Evolutionary conservation across 2,329 filamentous ascomycete genomes (phyloP).

Genomic region (Cladosporium oxysporum): DNA sequence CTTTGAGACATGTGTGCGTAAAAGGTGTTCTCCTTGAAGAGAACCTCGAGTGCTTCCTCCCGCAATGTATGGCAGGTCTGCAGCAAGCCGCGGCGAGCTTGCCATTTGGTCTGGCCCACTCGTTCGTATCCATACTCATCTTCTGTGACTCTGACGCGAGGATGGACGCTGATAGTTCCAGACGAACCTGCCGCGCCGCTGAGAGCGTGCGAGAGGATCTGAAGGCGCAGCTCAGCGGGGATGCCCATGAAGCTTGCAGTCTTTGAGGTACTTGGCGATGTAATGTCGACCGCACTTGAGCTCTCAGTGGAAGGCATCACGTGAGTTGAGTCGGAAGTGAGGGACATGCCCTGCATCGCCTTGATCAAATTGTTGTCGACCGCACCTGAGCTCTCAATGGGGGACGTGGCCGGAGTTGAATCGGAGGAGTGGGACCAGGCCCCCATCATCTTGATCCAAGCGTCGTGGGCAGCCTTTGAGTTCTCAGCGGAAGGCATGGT

Average conservation of each 20-base stretch:
- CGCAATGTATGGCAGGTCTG: not conserved
- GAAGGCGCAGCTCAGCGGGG: not conserved
- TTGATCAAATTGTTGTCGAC: not conserved
- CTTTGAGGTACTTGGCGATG: not conserved
- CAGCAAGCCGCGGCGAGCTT: not conserved
- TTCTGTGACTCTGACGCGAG: not conserved
- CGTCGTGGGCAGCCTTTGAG: not conserved
- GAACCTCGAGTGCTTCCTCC: not conserved
- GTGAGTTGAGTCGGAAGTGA: not conserved
- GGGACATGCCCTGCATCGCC: not conserved
- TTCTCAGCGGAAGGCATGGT: not conserved
- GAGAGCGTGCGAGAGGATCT: conserved; percentile 5
- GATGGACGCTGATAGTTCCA: conserved; percentile 5
- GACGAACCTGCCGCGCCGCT: not conserved
- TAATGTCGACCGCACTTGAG: not conserved
- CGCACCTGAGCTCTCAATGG: not conserved
- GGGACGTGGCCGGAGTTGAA: not conserved
- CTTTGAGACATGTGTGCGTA: not conserved
- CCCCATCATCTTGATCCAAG: not conserved
- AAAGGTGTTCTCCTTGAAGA: not conserved
- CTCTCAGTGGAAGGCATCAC: not conserved
- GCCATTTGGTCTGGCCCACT: conserved; percentile 1
- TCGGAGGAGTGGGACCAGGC: not conserved
- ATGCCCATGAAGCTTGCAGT: not conserved
- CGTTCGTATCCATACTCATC: too few relatives aligned